Evolutionary conservation across 257 asterid species (phyloP).

Genomic region (Verbascum thapsus): DNA sequence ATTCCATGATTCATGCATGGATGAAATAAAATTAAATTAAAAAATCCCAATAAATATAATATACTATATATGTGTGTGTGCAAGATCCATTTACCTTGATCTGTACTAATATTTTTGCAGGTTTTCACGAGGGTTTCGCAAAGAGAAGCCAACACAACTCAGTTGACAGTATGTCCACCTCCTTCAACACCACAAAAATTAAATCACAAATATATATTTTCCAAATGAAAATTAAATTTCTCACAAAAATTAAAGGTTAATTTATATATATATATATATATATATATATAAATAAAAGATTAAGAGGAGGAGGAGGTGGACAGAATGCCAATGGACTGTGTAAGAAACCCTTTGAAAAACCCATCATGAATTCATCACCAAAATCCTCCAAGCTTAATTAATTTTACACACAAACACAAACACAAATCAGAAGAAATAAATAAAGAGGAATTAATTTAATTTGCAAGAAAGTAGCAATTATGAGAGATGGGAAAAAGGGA

Average conservation of each 20-base stretch:
- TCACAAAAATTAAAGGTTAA: too few relatives aligned
- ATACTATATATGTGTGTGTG: too few relatives aligned
- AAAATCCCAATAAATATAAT: too few relatives aligned
- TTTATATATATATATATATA: too few relatives aligned
- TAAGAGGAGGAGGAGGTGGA: slow-evolving; percentile 89
- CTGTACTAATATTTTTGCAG: background rate
- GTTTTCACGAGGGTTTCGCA: slow-evolving; percentile 69
- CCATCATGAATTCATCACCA: slow-evolving; percentile 46
- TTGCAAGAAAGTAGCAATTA: background rate
- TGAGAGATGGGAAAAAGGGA: slow-evolving; percentile 20
- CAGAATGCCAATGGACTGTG: slow-evolving; percentile 95
- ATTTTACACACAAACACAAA: background rate
- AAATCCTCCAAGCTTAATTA: background rate
- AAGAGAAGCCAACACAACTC: slow-evolving; percentile 85
- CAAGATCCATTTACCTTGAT: background rate
- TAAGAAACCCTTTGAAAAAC: slow-evolving; percentile 70
- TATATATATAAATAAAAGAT: too few relatives aligned
- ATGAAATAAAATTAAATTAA: background rate
- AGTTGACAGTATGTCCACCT: slow-evolving; percentile 97
- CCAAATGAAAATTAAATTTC: too few relatives aligned
- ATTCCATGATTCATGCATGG: slow-evolving; percentile 18
- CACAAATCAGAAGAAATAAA: too few relatives aligned
- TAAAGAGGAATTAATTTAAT: slow-evolving; percentile 17
- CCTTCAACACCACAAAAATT: slow-evolving; percentile 26
- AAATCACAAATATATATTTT: too few relatives aligned